Base-by-base conservation (phyloP, 1,284 basidiomycete genomes). In the Ustilago tritici region DNA sequence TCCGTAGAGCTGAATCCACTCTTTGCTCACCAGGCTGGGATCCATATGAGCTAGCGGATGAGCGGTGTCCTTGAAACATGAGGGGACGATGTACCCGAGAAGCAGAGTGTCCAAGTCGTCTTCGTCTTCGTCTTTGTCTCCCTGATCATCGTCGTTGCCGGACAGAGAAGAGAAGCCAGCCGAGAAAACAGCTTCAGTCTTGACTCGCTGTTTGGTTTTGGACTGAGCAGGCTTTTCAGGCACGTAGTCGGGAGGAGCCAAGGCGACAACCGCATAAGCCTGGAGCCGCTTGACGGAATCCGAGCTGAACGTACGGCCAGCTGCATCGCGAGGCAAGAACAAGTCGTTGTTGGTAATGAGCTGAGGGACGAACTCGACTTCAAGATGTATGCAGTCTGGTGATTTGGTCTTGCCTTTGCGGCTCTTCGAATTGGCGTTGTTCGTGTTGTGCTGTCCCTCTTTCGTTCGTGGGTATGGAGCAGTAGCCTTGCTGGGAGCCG, bases 1-100 rank as follows among this genome's bases (percentile, higher is more conserved):
- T 31, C 70, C 75, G 46, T 73, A 77, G 28, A 77, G 56, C 28
- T 73, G 66, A 4, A 77, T 64, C 75, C 75, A 77, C 17, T 65
- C 70, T 36, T 59, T 73, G 14, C 62, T 14, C 54, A 73, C n/a
- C 7, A 77, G 53, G 2, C 23, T n/a, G 1, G 65, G 34, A 3
- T 77, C 75, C 38, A 73, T 19, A 31, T 65, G 55, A 0, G 36
- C 31, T 9, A 77, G 41, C 12, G 75, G 75, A 41, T 77, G 70
- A 10, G 56, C 46, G 0, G 28, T 19, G 34, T 77, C 75, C 23
- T 59, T 64, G 19, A 77, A 59, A 4, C 61, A 56, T 35, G 66
- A 66, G n/a, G 70, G 75, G 5, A 77, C 36, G 23, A 77, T 38
- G 49, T 70, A 41, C 14, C 75, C 75, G 10, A 77, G 64, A 35